phyloP scores from a whole-genome alignment of 495 filamentous ascomycete species.

The Daldinia loculata region DNA sequence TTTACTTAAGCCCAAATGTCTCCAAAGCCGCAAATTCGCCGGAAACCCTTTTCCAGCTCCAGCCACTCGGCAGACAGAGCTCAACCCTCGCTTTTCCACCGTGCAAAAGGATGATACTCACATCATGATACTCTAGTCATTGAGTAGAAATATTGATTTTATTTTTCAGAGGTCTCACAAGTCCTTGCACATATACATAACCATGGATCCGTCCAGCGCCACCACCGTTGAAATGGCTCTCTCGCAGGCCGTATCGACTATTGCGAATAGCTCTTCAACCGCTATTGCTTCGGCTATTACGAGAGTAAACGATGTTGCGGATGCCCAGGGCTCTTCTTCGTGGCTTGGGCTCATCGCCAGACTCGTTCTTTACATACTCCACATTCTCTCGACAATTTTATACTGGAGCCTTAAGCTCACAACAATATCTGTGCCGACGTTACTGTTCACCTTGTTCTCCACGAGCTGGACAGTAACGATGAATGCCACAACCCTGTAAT shows the following conservation, averaged over 20 bases:
- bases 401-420: conserved; percentile 86
- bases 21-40: conserved; percentile 28
- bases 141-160: conserved; percentile 3
- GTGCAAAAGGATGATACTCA: conserved; percentile 24
- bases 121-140: conserved; percentile 20
- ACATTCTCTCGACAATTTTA: conserved; percentile 74
- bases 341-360: conserved; percentile 60
- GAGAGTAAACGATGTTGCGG: conserved; percentile 50
- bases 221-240: conserved; percentile 27
- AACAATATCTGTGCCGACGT: conserved; percentile 87
- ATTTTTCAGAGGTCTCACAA: background rate
- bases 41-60: conserved; percentile 35
- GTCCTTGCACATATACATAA: background rate
- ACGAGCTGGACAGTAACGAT: conserved; percentile 95
- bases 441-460: conserved; percentile 93
- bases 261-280: conserved; percentile 37
- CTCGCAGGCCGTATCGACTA: conserved; percentile 38
- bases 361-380: conserved; percentile 63
- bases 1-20: conserved; percentile 40
- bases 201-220: conserved; percentile 33
- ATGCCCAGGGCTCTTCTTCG: conserved; percentile 50
- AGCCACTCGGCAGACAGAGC: conserved; percentile 26
- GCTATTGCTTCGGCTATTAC: conserved; percentile 46
- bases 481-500: conserved; percentile 95
- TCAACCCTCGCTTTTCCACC: conserved; percentile 9